These are phyloP conservation scores for Ceratocystis eucalypticola DNA, from an alignment of 2,329 filamentous ascomycete genomes.

Conservation along the genomic window DNA sequence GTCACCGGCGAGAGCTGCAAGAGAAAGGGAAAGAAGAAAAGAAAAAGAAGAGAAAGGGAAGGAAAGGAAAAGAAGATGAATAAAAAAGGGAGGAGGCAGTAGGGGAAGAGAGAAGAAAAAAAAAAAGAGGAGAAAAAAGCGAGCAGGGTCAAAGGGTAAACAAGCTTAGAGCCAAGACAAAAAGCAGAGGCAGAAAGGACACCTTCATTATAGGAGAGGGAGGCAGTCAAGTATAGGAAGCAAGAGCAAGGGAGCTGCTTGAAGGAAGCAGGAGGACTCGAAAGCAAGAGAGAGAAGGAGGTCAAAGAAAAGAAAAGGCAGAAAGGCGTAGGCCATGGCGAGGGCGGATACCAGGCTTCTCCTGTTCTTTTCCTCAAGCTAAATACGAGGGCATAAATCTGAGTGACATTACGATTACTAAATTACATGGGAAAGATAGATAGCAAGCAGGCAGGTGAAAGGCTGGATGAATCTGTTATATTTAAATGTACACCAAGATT, in stretches of 20 bases:
- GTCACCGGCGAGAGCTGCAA: neutral
- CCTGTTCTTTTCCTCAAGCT: neutral
- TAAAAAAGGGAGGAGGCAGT: neutral
- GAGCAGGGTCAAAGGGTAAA: conserved; percentile 17
- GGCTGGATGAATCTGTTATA: no score
- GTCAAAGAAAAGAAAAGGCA: neutral
- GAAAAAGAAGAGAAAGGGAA: conserved; percentile 13
- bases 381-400: no score
- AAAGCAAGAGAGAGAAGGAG: neutral
- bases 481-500: no score
- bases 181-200: neutral
- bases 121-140: neutral
- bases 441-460: no score
- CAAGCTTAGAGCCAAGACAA: neutral
- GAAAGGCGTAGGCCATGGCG: neutral
- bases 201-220: conserved; percentile 8
- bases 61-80: conserved; percentile 9
- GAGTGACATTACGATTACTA: no score
- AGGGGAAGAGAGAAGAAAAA: conserved; percentile 1
- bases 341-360: neutral
- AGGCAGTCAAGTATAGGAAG: neutral
- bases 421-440: no score
- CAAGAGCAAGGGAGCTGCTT: neutral
- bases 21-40: neutral
- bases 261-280: conserved; percentile 19